Percentiles rank a stretch among this genome's conserved stretches.
phyloP scores from a whole-genome alignment of 805 yeast species.

The Lipomyces orientalis region DNA sequence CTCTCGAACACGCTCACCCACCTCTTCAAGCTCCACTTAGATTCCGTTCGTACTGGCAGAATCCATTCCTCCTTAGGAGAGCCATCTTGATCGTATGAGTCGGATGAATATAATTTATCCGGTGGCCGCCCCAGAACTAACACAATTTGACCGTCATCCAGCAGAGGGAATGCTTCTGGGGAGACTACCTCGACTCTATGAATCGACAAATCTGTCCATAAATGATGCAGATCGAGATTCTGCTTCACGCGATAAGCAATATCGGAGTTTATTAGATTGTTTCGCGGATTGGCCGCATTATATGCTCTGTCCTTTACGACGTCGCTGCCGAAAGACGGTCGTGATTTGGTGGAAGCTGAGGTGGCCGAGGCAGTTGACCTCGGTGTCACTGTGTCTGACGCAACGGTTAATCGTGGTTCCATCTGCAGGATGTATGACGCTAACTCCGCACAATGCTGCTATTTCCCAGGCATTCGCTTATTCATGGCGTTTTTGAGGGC shows the following conservation, averaged over 20 bases:
- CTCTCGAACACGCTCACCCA: conserved; percentile 46
- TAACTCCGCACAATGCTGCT: neutral
- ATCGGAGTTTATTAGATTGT: conserved; percentile 24
- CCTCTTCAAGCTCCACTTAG: conserved; percentile 45
- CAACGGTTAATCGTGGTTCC: neutral
- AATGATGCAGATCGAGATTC: conserved; percentile 48
- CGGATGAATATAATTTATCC: conserved; percentile 47
- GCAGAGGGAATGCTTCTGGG: conserved; percentile 10
- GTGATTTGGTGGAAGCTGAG: conserved; percentile 3
- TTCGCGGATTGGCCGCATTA: conserved; percentile 17
- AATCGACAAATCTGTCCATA: conserved; percentile 44
- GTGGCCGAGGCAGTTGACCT: neutral
- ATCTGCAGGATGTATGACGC: neutral
- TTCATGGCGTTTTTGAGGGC: neutral
- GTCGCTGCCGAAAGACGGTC: neutral
- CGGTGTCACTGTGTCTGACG: neutral
- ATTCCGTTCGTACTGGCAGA: conserved; percentile 41
- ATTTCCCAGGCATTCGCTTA: neutral
- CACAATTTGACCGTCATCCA: conserved; percentile 17
- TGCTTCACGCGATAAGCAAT: conserved; percentile 38
- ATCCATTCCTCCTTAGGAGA: conserved; percentile 39
- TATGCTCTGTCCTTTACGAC: conserved; percentile 19
- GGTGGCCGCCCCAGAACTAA: conserved; percentile 45
- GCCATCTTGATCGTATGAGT: conserved; percentile 28
- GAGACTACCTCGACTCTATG: conserved; percentile 29